Base-by-base conservation (phyloP, 768 basidiomycete species). In the Cystobasidium tubakii region DNA sequence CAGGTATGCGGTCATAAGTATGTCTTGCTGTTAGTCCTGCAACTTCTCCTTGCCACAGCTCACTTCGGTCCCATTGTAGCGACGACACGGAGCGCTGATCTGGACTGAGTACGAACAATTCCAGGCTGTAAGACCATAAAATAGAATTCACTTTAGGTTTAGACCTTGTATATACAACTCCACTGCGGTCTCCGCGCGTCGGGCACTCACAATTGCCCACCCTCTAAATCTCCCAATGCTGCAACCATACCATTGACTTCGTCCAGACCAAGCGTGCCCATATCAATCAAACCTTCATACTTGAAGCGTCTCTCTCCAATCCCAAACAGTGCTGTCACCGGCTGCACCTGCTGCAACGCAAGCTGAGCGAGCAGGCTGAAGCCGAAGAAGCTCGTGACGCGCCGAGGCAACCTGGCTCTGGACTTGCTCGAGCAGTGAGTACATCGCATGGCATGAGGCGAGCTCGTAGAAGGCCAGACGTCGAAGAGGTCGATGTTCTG, bases 211-310 rank as follows among this genome's bases (percentile, higher is more conserved):
- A 90, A 90, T 80, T 97, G 93, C 81, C 98, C 92, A 3, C 91
- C 93, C 80, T 97, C 88, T 81, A 94, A 95, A 83, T 99, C 95
- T 36, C 93, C 96, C 78, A 91, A 90, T 9, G 93, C 94, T 74
- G 91, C 85, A 23, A 96, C 85, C 65, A 90, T 85, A 31, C 87
- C 88, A 66, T 87, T 85, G 0, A 80, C 75, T n/a, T 84, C 85
- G 60, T 85, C 85, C 36, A 97, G 82, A 1, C 93, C 94, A 81
- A 94, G 83, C 0, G 87, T 82, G 9, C 92, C 94, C 1, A 92
- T 88, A 74, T 86, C 84, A 63, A 96, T 83, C 65, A 97, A 84
- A 0, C 89, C 85, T 78, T 93, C 94, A 66, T 88, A 87, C 12
- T 85, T 87, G 82, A 92, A 95, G 46, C 90, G 85, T 80, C 93